Conservation (phyloP, 768 basidiomycete species). For the Zangia roseola region DNA sequence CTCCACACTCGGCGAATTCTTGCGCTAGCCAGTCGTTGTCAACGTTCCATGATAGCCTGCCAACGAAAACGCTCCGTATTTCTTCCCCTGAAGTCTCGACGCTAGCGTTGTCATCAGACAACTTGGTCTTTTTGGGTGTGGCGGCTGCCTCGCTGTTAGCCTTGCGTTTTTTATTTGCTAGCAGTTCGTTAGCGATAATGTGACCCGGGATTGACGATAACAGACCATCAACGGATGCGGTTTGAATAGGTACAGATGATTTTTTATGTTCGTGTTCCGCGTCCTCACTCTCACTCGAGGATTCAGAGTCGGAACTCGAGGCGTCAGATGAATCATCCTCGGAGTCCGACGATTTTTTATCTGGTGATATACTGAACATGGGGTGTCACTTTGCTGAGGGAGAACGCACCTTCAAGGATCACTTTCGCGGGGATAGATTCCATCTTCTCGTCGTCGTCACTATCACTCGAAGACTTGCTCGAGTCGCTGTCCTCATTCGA, state of each 20-base stretch:
- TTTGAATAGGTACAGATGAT: slow-evolving; percentile 41
- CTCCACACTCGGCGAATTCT: slow-evolving; percentile 88
- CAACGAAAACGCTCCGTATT: slow-evolving; percentile 82
- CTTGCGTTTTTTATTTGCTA: slow-evolving; percentile 68
- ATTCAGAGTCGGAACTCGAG: slow-evolving; percentile 12
- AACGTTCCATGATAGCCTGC: slow-evolving; percentile 92
- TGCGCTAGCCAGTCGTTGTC: slow-evolving; percentile 93
- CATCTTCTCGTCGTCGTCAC: neutral
- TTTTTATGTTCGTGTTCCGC: slow-evolving; percentile 1
- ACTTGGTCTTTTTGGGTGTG: slow-evolving; percentile 81
- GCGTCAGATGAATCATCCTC: slow-evolving; percentile 2
- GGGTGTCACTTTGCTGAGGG: neutral
- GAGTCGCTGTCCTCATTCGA: slow-evolving; percentile 1
- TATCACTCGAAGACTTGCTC: neutral
- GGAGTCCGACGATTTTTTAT: neutral
- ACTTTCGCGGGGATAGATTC: neutral
- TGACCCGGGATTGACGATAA: slow-evolving; percentile 1
- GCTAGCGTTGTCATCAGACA: slow-evolving; percentile 49
- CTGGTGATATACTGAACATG: neutral
- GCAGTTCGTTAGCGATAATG: slow-evolving; percentile 1
- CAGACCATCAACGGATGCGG: slow-evolving; percentile 40
- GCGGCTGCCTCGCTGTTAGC: slow-evolving; percentile 60
- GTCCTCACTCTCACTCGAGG: slow-evolving; percentile 11
- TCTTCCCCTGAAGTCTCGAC: slow-evolving; percentile 41
- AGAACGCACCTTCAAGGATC: slow-evolving; percentile 18